Conservation (phyloP, 345 rosid species). For the Brassica nigra region DNA sequence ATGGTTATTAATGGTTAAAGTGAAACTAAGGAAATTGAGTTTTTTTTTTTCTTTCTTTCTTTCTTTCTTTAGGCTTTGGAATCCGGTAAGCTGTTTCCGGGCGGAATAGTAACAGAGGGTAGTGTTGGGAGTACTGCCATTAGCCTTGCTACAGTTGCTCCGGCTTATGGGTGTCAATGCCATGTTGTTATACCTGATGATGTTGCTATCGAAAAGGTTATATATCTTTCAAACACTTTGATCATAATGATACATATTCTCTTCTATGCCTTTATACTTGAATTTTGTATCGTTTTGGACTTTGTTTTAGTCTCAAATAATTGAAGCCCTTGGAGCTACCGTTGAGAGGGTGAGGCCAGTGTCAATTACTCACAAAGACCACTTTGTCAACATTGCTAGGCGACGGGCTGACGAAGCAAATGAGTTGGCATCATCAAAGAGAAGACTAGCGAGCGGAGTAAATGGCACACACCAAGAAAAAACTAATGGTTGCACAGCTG, state of each 20-base stretch:
- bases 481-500: conserved; percentile 51
- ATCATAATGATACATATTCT: not conserved
- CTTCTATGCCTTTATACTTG: conserved; percentile 14
- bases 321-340: conserved; percentile 94
- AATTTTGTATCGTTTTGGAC: conserved; percentile 11
- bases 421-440: conserved; percentile 54
- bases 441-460: conserved; percentile 29
- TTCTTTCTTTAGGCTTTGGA: conserved; percentile 63
- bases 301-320: conserved; percentile 70
- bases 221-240: not conserved
- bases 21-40: not conserved
- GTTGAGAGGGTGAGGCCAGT: conserved; percentile 96
- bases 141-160: conserved; percentile 93
- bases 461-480: conserved; percentile 39
- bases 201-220: conserved; percentile 91
- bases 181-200: conserved; percentile 97
- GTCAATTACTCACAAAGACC: conserved; percentile 88
- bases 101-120: conserved; percentile 89
- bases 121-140: conserved; percentile 98
- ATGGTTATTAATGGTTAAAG: not conserved
- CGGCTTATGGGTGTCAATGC: conserved; percentile 88
- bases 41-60: not conserved
- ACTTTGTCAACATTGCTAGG: conserved; percentile 86
- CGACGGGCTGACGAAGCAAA: conserved; percentile 83
- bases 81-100: conserved; percentile 63